Conservation (phyloP, 2,329 filamentous ascomycete species). For the Akanthomyces uredinophilus region DNA sequence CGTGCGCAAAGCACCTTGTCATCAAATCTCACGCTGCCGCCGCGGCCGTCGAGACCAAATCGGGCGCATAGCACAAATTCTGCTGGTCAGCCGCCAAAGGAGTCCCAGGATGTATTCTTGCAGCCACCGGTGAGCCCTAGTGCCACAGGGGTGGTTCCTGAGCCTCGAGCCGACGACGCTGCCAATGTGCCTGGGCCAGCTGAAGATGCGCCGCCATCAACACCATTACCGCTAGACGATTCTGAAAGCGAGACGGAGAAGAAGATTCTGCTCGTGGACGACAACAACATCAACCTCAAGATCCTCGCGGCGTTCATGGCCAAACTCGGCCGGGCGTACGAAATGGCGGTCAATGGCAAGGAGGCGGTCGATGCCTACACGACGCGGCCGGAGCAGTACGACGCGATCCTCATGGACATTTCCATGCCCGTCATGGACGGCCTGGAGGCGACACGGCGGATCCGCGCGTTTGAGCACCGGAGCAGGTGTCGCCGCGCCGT, state of each 20-base stretch:
- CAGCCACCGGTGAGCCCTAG: background rate
- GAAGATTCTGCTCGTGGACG: conserved; percentile 34
- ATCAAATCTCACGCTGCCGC: background rate
- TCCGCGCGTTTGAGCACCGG: conserved; percentile 42
- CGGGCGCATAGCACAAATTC: background rate
- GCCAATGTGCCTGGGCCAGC: background rate
- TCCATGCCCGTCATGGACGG: conserved; percentile 56
- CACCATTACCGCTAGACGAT: background rate
- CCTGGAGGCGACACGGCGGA: conserved; percentile 39
- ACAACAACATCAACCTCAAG: conserved; percentile 36
- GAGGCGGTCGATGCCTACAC: conserved; percentile 29
- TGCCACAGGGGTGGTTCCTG: background rate
- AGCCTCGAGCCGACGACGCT: background rate
- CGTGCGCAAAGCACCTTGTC: background rate
- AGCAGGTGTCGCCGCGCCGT: conserved; percentile 35
- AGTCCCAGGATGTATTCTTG: background rate
- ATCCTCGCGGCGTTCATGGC: conserved; percentile 31
- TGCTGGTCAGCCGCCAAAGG: background rate
- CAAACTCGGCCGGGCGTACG: conserved; percentile 27
- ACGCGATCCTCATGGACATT: conserved; percentile 42
- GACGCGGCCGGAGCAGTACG: conserved; percentile 20
- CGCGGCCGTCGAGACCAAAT: background rate
- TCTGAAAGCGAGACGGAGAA: background rate
- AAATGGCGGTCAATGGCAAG: conserved; percentile 30
- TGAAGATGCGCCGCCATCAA: background rate